Base-by-base conservation (phyloP, 306 rosid genomes). In the Sphenostylis stenocarpa region DNA sequence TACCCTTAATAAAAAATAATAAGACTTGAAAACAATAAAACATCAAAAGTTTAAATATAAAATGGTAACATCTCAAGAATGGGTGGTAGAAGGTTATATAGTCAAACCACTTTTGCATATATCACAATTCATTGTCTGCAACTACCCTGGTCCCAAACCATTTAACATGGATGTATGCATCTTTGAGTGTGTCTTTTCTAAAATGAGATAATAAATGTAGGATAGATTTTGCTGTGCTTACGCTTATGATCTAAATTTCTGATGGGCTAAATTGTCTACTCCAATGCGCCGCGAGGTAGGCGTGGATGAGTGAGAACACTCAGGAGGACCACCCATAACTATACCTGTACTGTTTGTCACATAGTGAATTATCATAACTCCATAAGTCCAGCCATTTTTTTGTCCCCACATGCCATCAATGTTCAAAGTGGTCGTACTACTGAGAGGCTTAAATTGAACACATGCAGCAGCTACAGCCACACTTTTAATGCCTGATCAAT, bases 381-480 rank as follows among this genome's bases (percentile, higher is more conserved):
- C 49, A 5, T 6, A 11, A 12, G 64, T 12, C 48, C 36, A 36
- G 77, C 76, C 14, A 12, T 33, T 14, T 6, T n/a, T n/a, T 15
- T 36, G 64, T 34, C 77, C 76, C 67, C 39, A 72, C 67, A 14
- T 72, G 26, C 15, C 24, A 55, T 55, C 66, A 55, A 7, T 38
- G 8, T 7, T 39, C 55, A 55, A 55, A 36, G 24, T 24, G 28
- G 17, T 39, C 26, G 39, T 21, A 36, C 66, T 0, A 0, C 4
- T 17, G 12, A 26, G 20, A 57, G 29, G 17, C 29, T 31, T 21
- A 16, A 43, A 73, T 57, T 73, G 19, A 57, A 24, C 77, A 72
- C 60, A 55, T 72, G 55, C 55, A 56, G 67, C 55, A 38, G 17
- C 67, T 33, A 39, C 55, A 57, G 6, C 67, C 77, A 56, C 67